A percentile compares a stretch with the other conserved stretches of the same genome.
These are phyloP conservation scores for Delphinella strobiligena DNA, from an alignment of 2,329 filamentous ascomycete species.

Conservation along the genomic window DNA sequence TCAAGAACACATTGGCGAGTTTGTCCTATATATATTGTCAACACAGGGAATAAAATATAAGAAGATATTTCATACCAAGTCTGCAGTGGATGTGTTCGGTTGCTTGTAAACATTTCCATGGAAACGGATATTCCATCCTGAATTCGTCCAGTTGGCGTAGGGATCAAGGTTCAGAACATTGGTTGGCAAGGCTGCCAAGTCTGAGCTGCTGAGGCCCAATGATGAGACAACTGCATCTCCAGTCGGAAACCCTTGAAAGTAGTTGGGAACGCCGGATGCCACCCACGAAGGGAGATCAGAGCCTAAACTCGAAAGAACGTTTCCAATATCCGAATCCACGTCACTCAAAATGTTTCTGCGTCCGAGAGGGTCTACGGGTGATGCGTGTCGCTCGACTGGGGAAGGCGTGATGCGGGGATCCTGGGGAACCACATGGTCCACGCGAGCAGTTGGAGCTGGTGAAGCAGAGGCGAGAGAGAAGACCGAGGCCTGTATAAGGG, in stretches of 20 bases:
- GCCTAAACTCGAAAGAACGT: slow-evolving; percentile 37
- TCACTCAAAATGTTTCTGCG: slow-evolving; percentile 40
- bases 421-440: slow-evolving; percentile 11
- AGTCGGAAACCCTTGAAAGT: slow-evolving; percentile 54
- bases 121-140: slow-evolving; percentile 64
- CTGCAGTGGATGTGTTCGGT: slow-evolving; percentile 52
- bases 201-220: too few relatives aligned
- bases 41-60: too few relatives aligned
- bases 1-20: slow-evolving; percentile 58
- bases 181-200: slow-evolving; percentile 52
- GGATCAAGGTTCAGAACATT: slow-evolving; percentile 58
- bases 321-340: slow-evolving; percentile 30
- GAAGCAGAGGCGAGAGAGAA: slow-evolving; percentile 14
- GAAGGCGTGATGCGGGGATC: slow-evolving; percentile 39
- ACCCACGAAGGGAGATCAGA: slow-evolving; percentile 48
- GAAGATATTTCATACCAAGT: too few relatives aligned
- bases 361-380: slow-evolving; percentile 28
- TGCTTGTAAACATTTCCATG: slow-evolving; percentile 76
- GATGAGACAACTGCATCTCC: slow-evolving; percentile 11
- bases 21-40: too few relatives aligned
- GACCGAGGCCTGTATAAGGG: slow-evolving; percentile 7
- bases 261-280: slow-evolving; percentile 51
- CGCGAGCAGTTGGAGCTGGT: slow-evolving; percentile 10
- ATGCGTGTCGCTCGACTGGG: slow-evolving; percentile 28
- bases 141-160: slow-evolving; percentile 63